Evolutionary conservation across 768 basidiomycete genomes (phyloP), one percentile per base, ranked within the genome.

Genomic region (Ephemerocybe angulata): DNA sequence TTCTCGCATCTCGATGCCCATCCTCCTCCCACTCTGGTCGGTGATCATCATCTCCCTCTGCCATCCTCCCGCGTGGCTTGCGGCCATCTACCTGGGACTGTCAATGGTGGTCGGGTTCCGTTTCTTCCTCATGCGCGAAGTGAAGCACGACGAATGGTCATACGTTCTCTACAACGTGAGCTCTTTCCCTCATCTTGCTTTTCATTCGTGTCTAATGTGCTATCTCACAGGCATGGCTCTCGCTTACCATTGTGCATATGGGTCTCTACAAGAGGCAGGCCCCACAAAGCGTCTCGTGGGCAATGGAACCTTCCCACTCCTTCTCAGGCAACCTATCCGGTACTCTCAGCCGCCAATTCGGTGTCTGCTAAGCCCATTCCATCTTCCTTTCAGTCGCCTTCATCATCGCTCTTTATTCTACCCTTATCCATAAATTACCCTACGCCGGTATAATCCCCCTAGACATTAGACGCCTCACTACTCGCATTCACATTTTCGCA

Each of bases 1-100:
- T 1, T 71, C 76, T 0, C 66, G 76, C 4, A 21, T 57, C 15
- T 53, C 58, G 5, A 63, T 60, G n/a, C 48, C 65, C 17, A 19
- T 60, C 11, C 30, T 55, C 1, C 38, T 67, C 17, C n/a, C 48
- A 3, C 5, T 49, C 0, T 67, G 66, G 65, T 64, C 64, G 0
- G 21, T 56, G 5, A 4, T 41, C 5, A 50, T 67, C 1, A 17
- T 30, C 1, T 19, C 41, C 17, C 30, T 56, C 17, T 42, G 48
- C 19, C 15, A 48, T 15, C 48, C 48, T 24, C 48, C 48, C 21
- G 17, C 48, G 3, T 50, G 48, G 48, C 24, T 50, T 29, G 48
- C 48, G 4, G 11, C 55, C 2, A 21, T 58, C 8, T 59, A 55
- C 27, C 6, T 56, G 4, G 19, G 25, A 15, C 28, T 63, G 15